phyloP scores from a whole-genome alignment of 1,139 yeast genomes.

The Taiozyma sp. region DNA sequence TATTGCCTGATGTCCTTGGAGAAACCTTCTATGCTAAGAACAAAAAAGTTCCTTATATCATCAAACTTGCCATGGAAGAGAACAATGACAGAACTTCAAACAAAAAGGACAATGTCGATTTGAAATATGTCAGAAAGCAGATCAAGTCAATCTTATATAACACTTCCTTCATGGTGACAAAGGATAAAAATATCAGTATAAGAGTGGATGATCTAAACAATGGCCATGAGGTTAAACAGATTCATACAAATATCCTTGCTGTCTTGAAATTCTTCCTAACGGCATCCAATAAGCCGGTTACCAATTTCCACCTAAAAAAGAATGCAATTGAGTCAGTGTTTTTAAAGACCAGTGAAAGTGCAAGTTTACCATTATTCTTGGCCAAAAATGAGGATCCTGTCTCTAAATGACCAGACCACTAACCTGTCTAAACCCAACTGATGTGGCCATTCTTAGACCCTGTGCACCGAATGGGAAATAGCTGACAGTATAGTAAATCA shows the following conservation, averaged over 20 bases:
- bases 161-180: constrained; percentile 53
- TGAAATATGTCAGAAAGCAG: constrained; percentile 55
- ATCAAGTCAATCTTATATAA: constrained; percentile 55
- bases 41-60: constrained; percentile 54
- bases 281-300: constrained; percentile 45
- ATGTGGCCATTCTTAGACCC: constrained; percentile 75
- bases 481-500: constrained; percentile 81
- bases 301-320: constrained; percentile 46
- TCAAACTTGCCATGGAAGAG: constrained; percentile 47
- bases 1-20: constrained; percentile 52
- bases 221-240: constrained; percentile 26
- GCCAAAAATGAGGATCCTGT: background rate
- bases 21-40: constrained; percentile 52
- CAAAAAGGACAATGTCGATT: constrained; percentile 53
- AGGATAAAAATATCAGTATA: constrained; percentile 36
- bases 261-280: constrained; percentile 47
- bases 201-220: constrained; percentile 41
- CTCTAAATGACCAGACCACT: constrained; percentile 40
- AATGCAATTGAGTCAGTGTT: constrained; percentile 42
- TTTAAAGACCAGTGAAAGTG: constrained; percentile 59
- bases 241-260: constrained; percentile 50
- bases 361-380: constrained; percentile 45
- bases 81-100: background rate
- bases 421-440: constrained; percentile 72
- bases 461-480: constrained; percentile 96